These are phyloP conservation scores for Ceratobasidium theobromae DNA, from an alignment of 1,284 basidiomycete genomes.

Conservation along the genomic window DNA sequence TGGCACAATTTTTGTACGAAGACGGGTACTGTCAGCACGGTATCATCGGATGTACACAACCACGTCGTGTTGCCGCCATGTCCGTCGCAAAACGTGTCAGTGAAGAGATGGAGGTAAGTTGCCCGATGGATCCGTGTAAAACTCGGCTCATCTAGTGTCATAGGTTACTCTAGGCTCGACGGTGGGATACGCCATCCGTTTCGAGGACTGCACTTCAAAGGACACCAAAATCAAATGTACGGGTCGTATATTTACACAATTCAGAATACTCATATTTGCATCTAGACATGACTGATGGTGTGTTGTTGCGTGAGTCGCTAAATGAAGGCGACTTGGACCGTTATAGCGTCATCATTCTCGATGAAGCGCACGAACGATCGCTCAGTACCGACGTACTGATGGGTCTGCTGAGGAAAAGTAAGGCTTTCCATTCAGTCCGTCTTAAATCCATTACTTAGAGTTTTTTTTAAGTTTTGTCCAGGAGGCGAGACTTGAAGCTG, in stretches of 20 bases:
- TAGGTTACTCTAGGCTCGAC: constrained; percentile 83
- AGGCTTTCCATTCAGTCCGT: background rate
- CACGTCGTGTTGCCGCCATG: constrained; percentile 97
- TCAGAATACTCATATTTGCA: constrained; percentile 3
- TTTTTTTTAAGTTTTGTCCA: constrained; percentile 69
- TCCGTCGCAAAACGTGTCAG: constrained; percentile 98
- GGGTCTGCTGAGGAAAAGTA: constrained; percentile 89
- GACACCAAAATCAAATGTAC: constrained; percentile 94
- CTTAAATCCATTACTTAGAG: background rate
- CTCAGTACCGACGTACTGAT: constrained; percentile 96
- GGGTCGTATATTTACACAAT: constrained; percentile 39
- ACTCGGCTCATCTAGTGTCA: background rate
- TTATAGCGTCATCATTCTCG: constrained; percentile 94
- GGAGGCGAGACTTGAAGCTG: constrained; percentile 89
- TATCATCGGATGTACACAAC: constrained; percentile 93
- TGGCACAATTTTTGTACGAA: constrained; percentile 91
- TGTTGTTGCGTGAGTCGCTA: constrained; percentile 89
- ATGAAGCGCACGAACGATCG: constrained; percentile 96
- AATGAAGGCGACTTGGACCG: constrained; percentile 95
- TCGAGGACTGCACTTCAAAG: constrained; percentile 92
- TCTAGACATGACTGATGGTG: constrained; percentile 96
- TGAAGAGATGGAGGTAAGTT: constrained; percentile 72
- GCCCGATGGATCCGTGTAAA: background rate
- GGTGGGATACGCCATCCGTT: constrained; percentile 97
- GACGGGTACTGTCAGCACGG: constrained; percentile 91